These are phyloP conservation scores for Hericium erinaceus DNA, from an alignment of 768 basidiomycete genomes.

Conservation along the genomic window DNA sequence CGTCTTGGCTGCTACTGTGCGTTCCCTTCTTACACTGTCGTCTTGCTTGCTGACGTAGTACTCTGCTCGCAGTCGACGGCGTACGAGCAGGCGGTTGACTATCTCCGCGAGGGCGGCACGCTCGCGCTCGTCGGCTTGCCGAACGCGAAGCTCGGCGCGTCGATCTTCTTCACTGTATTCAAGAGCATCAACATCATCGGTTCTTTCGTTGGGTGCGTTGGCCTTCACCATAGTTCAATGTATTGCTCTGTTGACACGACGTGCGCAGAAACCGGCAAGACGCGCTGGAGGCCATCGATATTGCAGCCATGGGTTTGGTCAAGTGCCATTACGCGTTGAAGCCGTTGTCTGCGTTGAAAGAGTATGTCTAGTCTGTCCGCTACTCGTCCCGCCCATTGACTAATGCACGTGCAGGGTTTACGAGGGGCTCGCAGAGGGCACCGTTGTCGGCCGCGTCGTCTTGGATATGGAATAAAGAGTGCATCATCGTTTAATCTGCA, in stretches of 20 bases:
- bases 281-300: constrained; percentile 67
- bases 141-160: constrained; percentile 41
- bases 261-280: constrained; percentile 75
- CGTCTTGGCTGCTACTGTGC: constrained; percentile 46
- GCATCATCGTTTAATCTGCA: too few species aligned
- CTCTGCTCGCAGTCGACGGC: constrained; percentile 17
- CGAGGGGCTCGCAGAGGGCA: constrained; percentile 30
- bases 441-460: constrained; percentile 42
- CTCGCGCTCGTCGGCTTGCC: constrained; percentile 79
- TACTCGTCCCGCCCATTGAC: neutral
- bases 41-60: constrained; percentile 17
- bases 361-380: constrained; percentile 28
- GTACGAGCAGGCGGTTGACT: constrained; percentile 57
- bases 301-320: constrained; percentile 64
- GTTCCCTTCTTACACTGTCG: constrained; percentile 17
- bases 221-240: neutral
- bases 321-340: constrained; percentile 44
- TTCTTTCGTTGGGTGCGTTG: constrained; percentile 27
- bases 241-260: constrained; percentile 13
- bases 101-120: constrained; percentile 62
- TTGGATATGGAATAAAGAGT: constrained; percentile 26
- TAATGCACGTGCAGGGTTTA: constrained; percentile 24
- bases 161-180: constrained; percentile 65
- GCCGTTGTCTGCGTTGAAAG: constrained; percentile 40
- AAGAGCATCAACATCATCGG: constrained; percentile 54